Conservation (phyloP, 2,329 filamentous ascomycete genomes). For the Sarocladium brachiariae region DNA sequence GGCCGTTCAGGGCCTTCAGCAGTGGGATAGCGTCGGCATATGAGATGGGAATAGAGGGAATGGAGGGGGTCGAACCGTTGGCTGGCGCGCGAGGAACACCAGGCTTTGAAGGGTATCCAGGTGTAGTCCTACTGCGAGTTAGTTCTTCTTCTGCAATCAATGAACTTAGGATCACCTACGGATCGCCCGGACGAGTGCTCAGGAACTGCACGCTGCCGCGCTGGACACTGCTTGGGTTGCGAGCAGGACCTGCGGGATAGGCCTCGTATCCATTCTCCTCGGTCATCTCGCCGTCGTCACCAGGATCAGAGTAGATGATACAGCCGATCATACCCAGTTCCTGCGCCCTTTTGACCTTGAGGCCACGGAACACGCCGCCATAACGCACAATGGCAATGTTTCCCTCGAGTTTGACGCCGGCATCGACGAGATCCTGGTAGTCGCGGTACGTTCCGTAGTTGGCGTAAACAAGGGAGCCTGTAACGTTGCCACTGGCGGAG, state of each 20-base stretch:
- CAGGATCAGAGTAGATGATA: slow-evolving; percentile 77
- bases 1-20: slow-evolving; percentile 81
- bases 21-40: slow-evolving; percentile 82
- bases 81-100: slow-evolving; percentile 71
- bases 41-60: slow-evolving; percentile 87
- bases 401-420: slow-evolving; percentile 64
- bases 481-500: slow-evolving; percentile 87
- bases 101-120: slow-evolving; percentile 88
- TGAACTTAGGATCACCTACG: slow-evolving; percentile 30
- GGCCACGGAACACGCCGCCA: slow-evolving; percentile 67
- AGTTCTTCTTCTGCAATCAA: slow-evolving; percentile 10
- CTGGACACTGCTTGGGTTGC: slow-evolving; percentile 84
- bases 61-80: slow-evolving; percentile 65
- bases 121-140: slow-evolving; percentile 55
- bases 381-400: slow-evolving; percentile 77
- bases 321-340: slow-evolving; percentile 77
- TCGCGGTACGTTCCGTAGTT: slow-evolving; percentile 87
- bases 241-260: slow-evolving; percentile 76
- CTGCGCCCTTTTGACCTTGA: slow-evolving; percentile 79
- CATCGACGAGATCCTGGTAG: slow-evolving; percentile 71
- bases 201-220: slow-evolving; percentile 80
- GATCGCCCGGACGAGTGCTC: slow-evolving; percentile 63
- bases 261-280: slow-evolving; percentile 65
- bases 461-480: slow-evolving; percentile 76
- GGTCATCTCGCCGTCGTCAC: slow-evolving; percentile 72